phyloP scores from a whole-genome alignment of 345 rosid species.

The Noccaea bulbosa region DNA sequence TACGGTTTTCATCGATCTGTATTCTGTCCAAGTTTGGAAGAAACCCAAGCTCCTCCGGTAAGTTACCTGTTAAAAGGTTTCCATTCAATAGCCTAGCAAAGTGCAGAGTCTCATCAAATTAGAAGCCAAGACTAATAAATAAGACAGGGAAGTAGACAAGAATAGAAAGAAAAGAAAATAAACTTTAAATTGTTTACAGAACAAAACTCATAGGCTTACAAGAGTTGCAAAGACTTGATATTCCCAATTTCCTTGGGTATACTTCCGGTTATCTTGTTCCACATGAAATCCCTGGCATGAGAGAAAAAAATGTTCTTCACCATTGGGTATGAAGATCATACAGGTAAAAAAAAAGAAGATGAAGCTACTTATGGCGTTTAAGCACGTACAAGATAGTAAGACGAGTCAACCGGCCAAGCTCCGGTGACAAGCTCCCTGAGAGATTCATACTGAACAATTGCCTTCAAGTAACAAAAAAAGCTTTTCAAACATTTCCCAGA shows the following conservation, averaged over 20 bases:
- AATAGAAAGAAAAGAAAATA: no score
- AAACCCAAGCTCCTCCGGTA: constrained; percentile 91
- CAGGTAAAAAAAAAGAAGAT: not conserved
- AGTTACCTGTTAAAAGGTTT: constrained; percentile 70
- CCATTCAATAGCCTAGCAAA: constrained; percentile 88
- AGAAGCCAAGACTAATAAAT: constrained; percentile 23
- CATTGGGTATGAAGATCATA: constrained; percentile 4
- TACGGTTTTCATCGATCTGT: constrained; percentile 88
- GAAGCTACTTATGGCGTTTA: not conserved
- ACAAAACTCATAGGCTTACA: constrained; percentile 58
- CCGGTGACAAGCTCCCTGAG: constrained; percentile 77
- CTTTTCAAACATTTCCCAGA: not conserved
- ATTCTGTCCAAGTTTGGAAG: constrained; percentile 87
- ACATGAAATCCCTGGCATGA: constrained; percentile 87
- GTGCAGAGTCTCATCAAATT: constrained; percentile 35
- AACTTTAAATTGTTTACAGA: no score
- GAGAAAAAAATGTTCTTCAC: constrained; percentile 10
- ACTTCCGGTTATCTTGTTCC: constrained; percentile 79
- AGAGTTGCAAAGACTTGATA: constrained; percentile 69
- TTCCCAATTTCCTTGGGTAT: constrained; percentile 94
- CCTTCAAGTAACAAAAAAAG: constrained; percentile 51
- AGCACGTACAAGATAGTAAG: constrained; percentile 65
- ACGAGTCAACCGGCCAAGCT: constrained; percentile 69
- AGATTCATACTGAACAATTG: constrained; percentile 77
- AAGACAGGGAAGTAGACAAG: not conserved